phyloP scores from a whole-genome alignment of 129 eudicot genomes.

The Solidago caesia region DNA sequence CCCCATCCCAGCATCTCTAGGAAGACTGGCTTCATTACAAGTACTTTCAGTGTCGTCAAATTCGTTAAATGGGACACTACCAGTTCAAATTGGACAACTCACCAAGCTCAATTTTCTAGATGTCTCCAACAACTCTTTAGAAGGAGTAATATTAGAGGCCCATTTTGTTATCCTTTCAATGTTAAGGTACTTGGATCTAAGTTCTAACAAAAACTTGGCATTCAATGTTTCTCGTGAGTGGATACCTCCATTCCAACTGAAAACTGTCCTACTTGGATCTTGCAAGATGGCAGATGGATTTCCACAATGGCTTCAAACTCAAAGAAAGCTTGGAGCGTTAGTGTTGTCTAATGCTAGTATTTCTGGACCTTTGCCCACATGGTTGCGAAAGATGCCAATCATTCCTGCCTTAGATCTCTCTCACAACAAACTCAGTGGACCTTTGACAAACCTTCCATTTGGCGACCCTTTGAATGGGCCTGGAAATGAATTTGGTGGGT shows the following conservation, averaged over 20 bases:
- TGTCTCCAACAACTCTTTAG: slow-evolving; percentile 16
- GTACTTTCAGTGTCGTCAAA: slow-evolving; percentile 32
- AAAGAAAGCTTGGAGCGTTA: not conserved
- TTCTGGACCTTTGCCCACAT: slow-evolving; percentile 22
- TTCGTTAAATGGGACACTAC: slow-evolving; percentile 24
- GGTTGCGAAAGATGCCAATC: slow-evolving; percentile 11
- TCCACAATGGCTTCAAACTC: slow-evolving; percentile 34
- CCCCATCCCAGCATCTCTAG: slow-evolving; percentile 23
- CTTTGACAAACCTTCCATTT: not conserved
- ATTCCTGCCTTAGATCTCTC: slow-evolving; percentile 16
- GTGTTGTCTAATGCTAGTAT: slow-evolving; percentile 21
- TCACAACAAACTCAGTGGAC: slow-evolving; percentile 16
- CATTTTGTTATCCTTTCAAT: slow-evolving; percentile 32
- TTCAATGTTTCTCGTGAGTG: slow-evolving; percentile 33
- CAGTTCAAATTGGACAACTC: slow-evolving; percentile 27
- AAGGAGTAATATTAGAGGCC: slow-evolving; percentile 34
- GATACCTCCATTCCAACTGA: slow-evolving; percentile 42
- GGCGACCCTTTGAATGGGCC: not conserved
- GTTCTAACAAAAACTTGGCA: slow-evolving; percentile 23
- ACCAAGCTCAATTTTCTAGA: slow-evolving; percentile 27
- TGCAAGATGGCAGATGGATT: slow-evolving; percentile 24
- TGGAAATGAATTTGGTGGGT: not conserved
- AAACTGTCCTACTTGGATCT: slow-evolving; percentile 12
- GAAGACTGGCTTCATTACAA: slow-evolving; percentile 31
- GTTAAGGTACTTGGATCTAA: slow-evolving; percentile 27